Conservation (phyloP, 2,329 filamentous ascomycete species). For the Clonostachys rhizophaga region DNA sequence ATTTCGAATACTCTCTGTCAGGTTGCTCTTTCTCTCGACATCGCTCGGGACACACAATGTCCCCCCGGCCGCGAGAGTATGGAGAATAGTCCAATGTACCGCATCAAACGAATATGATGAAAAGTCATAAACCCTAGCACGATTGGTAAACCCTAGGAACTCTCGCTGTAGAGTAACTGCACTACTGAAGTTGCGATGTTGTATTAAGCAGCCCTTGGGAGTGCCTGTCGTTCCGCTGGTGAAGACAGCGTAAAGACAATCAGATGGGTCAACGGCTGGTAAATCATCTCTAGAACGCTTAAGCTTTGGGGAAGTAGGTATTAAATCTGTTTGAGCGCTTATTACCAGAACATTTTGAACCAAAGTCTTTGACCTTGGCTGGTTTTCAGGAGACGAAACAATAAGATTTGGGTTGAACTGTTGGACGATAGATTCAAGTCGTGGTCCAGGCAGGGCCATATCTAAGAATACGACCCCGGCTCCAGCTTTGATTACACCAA, state of each 20-base stretch:
- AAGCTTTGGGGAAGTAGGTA: background rate
- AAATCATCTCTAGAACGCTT: background rate
- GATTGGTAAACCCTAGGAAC: background rate
- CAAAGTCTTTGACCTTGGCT: background rate
- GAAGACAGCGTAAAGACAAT: constrained; percentile 6
- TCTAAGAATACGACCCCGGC: constrained; percentile 23
- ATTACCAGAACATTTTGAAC: background rate
- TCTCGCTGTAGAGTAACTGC: background rate
- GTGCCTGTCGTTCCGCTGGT: constrained; percentile 10
- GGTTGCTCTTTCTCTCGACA: constrained; percentile 4
- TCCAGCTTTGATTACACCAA: constrained; percentile 25
- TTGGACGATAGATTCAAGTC: constrained; percentile 1
- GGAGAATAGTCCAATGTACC: constrained; percentile 2
- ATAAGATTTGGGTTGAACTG: constrained; percentile 1
- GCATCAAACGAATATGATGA: constrained; percentile 7
- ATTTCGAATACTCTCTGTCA: constrained; percentile 5
- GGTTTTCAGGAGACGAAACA: background rate
- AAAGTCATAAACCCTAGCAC: constrained; percentile 3
- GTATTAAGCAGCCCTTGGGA: constrained; percentile 13
- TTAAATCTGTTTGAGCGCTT: background rate
- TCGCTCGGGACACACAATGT: constrained; percentile 9
- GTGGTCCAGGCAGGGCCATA: constrained; percentile 18
- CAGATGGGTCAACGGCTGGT: background rate
- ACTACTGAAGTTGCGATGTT: constrained; percentile 10
- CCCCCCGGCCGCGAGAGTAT: constrained; percentile 3